phyloP scores from a whole-genome alignment of 1,139 yeast genomes.

The Debaryomycetaceae sp. region DNA sequence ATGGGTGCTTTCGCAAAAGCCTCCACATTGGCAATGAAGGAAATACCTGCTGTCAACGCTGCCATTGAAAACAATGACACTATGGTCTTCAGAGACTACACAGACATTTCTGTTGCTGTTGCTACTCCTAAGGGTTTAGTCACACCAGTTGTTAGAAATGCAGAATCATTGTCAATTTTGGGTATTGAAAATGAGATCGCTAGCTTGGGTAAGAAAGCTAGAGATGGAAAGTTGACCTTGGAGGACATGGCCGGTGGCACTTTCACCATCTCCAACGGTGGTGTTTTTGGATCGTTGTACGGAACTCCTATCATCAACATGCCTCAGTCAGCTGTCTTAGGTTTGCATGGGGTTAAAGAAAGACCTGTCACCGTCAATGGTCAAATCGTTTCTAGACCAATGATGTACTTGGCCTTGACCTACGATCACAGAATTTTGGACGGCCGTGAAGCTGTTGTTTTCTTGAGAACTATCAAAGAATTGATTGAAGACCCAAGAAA shows the following conservation, averaged over 20 bases:
- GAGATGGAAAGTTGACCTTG: conserved; percentile 92
- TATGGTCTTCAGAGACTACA: conserved; percentile 93
- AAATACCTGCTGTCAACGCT: conserved; percentile 93
- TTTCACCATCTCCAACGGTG: conserved; percentile 98
- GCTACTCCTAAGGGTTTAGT: conserved; percentile 99
- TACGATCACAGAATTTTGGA: conserved; percentile 98
- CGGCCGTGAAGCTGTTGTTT: conserved; percentile 98
- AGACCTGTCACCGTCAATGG: conserved; percentile 97
- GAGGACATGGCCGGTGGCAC: conserved; percentile 99
- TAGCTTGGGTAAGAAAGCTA: conserved; percentile 84
- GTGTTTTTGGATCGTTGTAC: conserved; percentile 95
- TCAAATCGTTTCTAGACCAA: conserved; percentile 94
- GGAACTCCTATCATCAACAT: conserved; percentile 98
- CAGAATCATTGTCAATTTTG: conserved; percentile 83
- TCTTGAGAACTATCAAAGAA: conserved; percentile 94
- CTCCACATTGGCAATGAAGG: conserved; percentile 87
- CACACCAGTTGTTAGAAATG: conserved; percentile 97
- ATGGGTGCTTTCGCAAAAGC: conserved; percentile 99
- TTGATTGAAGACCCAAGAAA: conserved; percentile 98
- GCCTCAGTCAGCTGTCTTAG: conserved; percentile 98
- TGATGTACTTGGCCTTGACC: conserved; percentile 99
- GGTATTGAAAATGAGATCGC: conserved; percentile 89
- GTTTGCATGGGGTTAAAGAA: conserved; percentile 96
- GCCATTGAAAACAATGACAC: conserved; percentile 92
- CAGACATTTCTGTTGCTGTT: conserved; percentile 94